Conservation (phyloP, 768 basidiomycete species). For the Arthromyces matolae region DNA sequence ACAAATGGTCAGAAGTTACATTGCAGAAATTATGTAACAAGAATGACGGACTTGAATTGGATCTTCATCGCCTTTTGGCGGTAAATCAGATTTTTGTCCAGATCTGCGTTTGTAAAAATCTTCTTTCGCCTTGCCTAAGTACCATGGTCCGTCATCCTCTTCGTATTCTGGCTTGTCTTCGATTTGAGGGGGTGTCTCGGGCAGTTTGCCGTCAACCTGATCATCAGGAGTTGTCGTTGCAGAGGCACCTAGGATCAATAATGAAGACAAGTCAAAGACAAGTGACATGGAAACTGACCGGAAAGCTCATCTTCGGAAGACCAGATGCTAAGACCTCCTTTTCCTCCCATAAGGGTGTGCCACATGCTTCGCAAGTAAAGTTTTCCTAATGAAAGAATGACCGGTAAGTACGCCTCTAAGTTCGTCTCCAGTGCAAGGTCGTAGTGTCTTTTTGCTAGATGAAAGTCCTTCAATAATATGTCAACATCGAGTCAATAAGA, state of each 20-base stretch:
- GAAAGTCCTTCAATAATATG: constrained; percentile 66
- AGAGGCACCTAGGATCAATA: constrained; percentile 7
- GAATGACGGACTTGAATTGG: constrained; percentile 56
- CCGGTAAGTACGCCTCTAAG: constrained; percentile 84
- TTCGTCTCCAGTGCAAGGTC: constrained; percentile 88
- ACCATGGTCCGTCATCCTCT: constrained; percentile 73
- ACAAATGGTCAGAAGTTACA: too few relatives aligned
- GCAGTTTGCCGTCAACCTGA: constrained; percentile 36
- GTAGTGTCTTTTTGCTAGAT: constrained; percentile 94
- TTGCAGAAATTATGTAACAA: not conserved
- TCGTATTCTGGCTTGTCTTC: constrained; percentile 37
- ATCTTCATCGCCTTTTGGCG: constrained; percentile 58
- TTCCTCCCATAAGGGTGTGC: constrained; percentile 73
- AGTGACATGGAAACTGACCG: constrained; percentile 26
- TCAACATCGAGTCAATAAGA: not conserved
- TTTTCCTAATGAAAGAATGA: constrained; percentile 75
- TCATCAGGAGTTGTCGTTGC: constrained; percentile 26
- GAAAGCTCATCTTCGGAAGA: constrained; percentile 49
- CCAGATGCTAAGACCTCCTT: constrained; percentile 68
- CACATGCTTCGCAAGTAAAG: constrained; percentile 81
- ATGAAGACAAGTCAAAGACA: not conserved
- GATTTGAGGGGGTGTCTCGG: constrained; percentile 22
- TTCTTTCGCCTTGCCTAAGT: constrained; percentile 77
- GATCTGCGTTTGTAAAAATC: constrained; percentile 62
- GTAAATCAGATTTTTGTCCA: constrained; percentile 31